Base-by-base conservation (phyloP, 2,329 filamentous ascomycete genomes). In the Exophiala sp. region DNA sequence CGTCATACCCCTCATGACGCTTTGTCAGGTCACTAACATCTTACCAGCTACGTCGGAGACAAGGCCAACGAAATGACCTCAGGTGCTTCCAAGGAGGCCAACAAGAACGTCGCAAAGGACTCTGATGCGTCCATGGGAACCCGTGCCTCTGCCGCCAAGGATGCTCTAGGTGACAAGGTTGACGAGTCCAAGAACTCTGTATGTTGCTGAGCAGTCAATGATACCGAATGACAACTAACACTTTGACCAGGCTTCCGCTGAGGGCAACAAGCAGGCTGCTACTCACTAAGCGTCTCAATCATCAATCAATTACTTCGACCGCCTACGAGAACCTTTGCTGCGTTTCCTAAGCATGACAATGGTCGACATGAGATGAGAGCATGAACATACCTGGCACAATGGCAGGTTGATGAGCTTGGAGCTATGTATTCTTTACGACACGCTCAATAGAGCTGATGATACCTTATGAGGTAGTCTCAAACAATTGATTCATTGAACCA, bases 71-170 rank as follows among this genome's bases (percentile, higher is more conserved):
- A 84, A 69, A 75, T 75, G 57, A 68, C 76, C 59, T 74, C 75
- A 58, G 76, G 78, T 62, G 74, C 79, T 58, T 81, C 77, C 74
- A 87, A 87, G 81, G 83, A 86, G 75, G 75, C 75, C 75, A 87
- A 87, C 81, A 86, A 87, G 81, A 68, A 78, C 62, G 78, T 83
- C 62, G 84, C 84, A 70, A 86, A 87, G 79, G 81, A 83, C 68
- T 69, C 63, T 69, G 72, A 84, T 67, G 76, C 76, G 58, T 61
- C 63, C 62, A 5, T 83, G 54, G 68, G 72, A 66, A 83, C 79
- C 67, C 83, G 84, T 60, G 73, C 73, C 65, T 72, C 69, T 42
- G 80, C 79, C 58, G 79, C 76, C 52, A 72, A 78, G 73, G 76
- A 77, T 60, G 79, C 79, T 49, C 60, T 72, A 41, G 59, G 63